Evolutionary conservation across 2,329 filamentous ascomycete genomes (phyloP), one percentile per base, ranked within the genome.

Genomic region (Fusarium siculi): DNA sequence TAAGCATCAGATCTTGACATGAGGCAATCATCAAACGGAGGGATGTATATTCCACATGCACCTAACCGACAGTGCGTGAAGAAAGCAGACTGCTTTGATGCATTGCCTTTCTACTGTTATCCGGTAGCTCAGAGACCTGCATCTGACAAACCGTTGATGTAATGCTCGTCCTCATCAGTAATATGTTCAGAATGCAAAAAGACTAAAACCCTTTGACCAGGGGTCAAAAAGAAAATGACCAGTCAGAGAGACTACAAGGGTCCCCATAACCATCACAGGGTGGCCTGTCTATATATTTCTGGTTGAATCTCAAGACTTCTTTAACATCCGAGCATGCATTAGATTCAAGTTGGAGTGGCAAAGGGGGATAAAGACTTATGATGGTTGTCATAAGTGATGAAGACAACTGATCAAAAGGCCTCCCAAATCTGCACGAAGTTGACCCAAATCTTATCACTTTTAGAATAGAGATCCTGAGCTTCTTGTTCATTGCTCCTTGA

Each of bases 41-140:
- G 23, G 4, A 28, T 11, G 16, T 9, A 18, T 8, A 28, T n/a
- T 28, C 32, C 9, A 25, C 1, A 2, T 9, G 4, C 9, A 16
- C 23, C 14, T 12, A 28, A 11, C 12, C 19, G 7, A 28, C 3
- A 28, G 18, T 16, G 9, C 16, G 3, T 19, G n/a, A 36, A 25
- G 15, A 25, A 36, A 25, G 16, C 23, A 16, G 7, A 7, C 15
- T 40, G 11, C 11, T 21, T 21, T 21, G 37, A 21, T 40, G 19
- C 11, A 21, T 14, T 14, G 7, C 2, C 4, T n/a, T 49, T 30
- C 21, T 16, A 30, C 46, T n/a, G 14, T 28, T 30, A 23, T 23
- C 32, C 15, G 9, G 46, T 49, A 8, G 14, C 14, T 18, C 4
- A 49, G 7, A n/a, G 9, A 32, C 9, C 28, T 49, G 10, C 46